Evolutionary conservation across 108 stramenopile species (phyloP).

Genomic region (Skeletonema costatum): DNA sequence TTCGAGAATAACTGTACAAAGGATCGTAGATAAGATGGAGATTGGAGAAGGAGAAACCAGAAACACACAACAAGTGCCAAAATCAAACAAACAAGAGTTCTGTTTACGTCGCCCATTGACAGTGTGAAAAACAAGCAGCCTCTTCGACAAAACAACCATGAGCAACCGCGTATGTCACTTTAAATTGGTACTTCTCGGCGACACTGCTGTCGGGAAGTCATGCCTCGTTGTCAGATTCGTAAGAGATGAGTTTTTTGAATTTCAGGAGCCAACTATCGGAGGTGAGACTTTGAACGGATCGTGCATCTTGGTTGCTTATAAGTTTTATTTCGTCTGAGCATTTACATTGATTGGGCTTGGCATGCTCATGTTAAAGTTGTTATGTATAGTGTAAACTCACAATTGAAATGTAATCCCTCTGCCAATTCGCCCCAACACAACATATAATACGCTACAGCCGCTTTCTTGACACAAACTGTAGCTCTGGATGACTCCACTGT

Average conservation of each 20-base stretch:
- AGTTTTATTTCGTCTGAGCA: neutral
- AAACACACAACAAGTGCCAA: too few relatives aligned
- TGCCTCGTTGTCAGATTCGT: conserved; percentile 99
- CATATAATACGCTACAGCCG: conserved; percentile 63
- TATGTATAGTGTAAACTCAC: conserved; percentile 2
- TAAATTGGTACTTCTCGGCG: conserved; percentile 98
- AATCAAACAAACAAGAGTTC: neutral
- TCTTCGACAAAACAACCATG: neutral
- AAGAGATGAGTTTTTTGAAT: conserved; percentile 98
- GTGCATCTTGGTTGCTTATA: neutral
- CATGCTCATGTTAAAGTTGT: neutral
- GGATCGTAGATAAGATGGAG: too few relatives aligned
- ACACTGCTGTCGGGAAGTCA: conserved; percentile 97
- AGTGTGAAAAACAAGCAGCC: neutral
- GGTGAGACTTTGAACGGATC: conserved; percentile 51
- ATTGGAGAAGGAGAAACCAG: too few relatives aligned
- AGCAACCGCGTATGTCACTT: conserved; percentile 92
- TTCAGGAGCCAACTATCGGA: conserved; percentile 97
- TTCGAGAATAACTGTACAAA: too few relatives aligned
- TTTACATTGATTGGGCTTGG: neutral
- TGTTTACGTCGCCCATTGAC: neutral
- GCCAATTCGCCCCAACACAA: neutral
- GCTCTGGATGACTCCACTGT: conserved; percentile 93
- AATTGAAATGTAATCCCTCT: neutral
- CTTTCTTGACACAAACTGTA: conserved; percentile 96